phyloP scores from a whole-genome alignment of 306 rosid genomes.

The Glycine tomentella region DNA sequence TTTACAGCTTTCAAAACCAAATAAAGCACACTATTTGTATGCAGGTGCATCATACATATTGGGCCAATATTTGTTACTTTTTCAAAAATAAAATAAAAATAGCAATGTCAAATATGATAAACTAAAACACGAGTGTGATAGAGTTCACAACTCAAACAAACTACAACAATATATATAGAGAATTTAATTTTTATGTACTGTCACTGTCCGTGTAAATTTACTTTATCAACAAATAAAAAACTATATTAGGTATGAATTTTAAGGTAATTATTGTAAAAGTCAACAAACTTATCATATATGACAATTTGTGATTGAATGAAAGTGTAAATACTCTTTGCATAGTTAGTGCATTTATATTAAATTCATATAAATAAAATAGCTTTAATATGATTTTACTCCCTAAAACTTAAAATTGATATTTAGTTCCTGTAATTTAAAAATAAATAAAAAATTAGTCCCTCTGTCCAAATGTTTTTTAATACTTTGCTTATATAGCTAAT shows the following conservation, averaged over 20 bases:
- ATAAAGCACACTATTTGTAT: slow-evolving; percentile 31
- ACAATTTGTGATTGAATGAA: neutral
- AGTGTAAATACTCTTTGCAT: neutral
- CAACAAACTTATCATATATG: neutral
- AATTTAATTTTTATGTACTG: neutral
- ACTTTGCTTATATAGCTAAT: no score
- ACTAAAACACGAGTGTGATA: slow-evolving; percentile 21
- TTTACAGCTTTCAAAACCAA: slow-evolving; percentile 39
- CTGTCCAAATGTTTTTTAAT: no score
- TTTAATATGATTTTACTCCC: no score
- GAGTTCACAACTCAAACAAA: slow-evolving; percentile 40
- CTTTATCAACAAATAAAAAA: neutral
- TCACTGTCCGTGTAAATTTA: neutral
- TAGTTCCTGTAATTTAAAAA: no score
- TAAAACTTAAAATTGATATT: no score
- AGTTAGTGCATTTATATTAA: neutral
- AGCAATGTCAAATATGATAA: slow-evolving; percentile 32
- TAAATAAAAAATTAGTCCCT: no score
- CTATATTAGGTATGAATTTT: neutral
- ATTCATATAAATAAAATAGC: neutral
- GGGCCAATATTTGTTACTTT: slow-evolving; percentile 24
- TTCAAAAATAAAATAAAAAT: neutral
- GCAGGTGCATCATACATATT: slow-evolving; percentile 15
- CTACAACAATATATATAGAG: neutral
- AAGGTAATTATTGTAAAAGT: neutral